Conservation (phyloP, 2,329 filamentous ascomycete species). For the Thyridium curvatum region DNA sequence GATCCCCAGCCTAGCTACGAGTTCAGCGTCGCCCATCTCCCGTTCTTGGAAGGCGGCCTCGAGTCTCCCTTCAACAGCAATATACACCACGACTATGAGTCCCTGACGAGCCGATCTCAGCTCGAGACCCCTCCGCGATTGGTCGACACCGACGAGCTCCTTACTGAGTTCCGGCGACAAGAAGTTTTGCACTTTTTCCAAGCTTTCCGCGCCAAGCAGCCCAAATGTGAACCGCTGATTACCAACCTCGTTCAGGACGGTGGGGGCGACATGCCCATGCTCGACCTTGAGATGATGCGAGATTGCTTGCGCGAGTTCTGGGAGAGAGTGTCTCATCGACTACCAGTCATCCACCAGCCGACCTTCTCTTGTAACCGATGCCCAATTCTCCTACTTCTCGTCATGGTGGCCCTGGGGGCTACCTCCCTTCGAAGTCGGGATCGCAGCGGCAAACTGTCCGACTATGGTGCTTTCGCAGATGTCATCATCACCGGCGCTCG, state of each 20-base stretch:
- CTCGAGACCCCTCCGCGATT: conserved; percentile 35
- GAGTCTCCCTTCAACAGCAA: conserved; percentile 46
- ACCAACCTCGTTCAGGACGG: conserved; percentile 24
- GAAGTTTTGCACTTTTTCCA: conserved; percentile 38
- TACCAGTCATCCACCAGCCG: conserved; percentile 83
- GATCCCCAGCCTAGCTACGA: conserved; percentile 36
- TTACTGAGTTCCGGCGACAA: conserved; percentile 36
- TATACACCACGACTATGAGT: conserved; percentile 45
- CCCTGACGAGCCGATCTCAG: conserved; percentile 39
- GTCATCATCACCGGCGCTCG: conserved; percentile 66
- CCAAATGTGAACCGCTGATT: conserved; percentile 26
- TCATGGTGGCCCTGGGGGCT: conserved; percentile 80
- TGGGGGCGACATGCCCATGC: conserved; percentile 34
- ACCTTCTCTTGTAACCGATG: conserved; percentile 80
- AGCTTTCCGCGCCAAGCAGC: conserved; percentile 35
- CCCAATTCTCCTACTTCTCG: conserved; percentile 68
- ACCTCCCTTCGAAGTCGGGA: conserved; percentile 64
- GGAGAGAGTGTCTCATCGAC: conserved; percentile 76
- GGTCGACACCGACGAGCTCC: conserved; percentile 31
- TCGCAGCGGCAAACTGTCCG: conserved; percentile 43
- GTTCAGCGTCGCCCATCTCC: conserved; percentile 34
- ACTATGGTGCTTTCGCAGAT: conserved; percentile 42
- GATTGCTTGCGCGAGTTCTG: conserved; percentile 84
- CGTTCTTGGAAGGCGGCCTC: conserved; percentile 42
- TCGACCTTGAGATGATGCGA: conserved; percentile 77